Percentiles rank a stretch among this genome's conserved stretches.
Conservation (phyloP, 345 rosid species). For the Salix purpurea region DNA sequence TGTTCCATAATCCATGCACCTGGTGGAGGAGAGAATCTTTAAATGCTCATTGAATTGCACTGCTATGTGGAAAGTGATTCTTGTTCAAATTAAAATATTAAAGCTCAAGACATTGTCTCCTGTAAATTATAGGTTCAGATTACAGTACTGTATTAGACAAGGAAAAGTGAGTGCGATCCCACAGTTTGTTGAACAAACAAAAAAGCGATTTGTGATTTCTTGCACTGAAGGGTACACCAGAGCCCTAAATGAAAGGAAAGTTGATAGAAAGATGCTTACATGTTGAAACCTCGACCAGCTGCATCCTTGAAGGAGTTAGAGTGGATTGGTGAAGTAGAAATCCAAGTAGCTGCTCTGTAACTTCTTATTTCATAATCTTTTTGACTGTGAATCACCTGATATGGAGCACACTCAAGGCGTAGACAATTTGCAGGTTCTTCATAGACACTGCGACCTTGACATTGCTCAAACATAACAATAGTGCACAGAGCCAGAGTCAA, state of each 20-base stretch:
- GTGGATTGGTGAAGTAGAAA: conserved; percentile 5
- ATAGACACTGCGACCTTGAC: not conserved
- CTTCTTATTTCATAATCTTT: not conserved
- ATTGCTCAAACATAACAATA: not conserved
- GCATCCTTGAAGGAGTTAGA: conserved; percentile 10
- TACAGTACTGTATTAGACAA: not conserved
- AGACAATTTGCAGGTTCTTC: not conserved
- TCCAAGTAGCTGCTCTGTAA: not conserved
- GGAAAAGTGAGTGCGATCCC: not conserved
- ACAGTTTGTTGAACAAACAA: not conserved
- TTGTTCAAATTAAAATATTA: not conserved
- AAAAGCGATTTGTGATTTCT: not conserved
- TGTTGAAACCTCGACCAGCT: conserved; percentile 10
- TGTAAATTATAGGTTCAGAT: not conserved
- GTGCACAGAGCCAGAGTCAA: not conserved
- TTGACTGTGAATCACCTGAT: not conserved
- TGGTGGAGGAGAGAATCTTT: not conserved
- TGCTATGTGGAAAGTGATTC: conserved; percentile 4
- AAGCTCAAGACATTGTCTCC: not conserved
- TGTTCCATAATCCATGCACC: not conserved
- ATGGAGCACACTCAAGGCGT: not conserved
- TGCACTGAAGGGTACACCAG: not conserved
- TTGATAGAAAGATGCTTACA: not conserved
- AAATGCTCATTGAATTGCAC: not conserved
- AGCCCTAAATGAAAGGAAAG: not conserved